Conservation (phyloP, 495 filamentous ascomycete genomes). For the Tricharina praecox region DNA sequence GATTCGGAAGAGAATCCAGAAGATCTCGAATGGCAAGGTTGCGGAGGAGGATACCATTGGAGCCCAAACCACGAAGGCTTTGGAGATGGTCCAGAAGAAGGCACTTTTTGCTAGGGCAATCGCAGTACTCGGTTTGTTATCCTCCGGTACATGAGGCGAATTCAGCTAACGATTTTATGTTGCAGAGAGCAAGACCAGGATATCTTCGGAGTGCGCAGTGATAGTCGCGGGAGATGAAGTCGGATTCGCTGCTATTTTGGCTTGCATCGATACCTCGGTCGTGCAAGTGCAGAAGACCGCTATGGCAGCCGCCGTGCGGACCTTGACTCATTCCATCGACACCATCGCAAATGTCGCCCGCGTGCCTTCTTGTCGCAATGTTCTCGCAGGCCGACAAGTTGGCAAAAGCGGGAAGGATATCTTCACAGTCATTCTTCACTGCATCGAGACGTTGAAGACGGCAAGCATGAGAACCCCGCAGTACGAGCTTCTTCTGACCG, state of each 20-base stretch:
- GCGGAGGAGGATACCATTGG: constrained; percentile 13
- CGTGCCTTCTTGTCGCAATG: constrained; percentile 5
- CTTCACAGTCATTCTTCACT: constrained; percentile 12
- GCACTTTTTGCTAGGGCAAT: constrained; percentile 19
- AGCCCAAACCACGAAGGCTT: constrained; percentile 10
- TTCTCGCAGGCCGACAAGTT: constrained; percentile 5
- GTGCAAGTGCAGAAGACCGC: constrained; percentile 14
- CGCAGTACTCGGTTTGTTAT: constrained; percentile 18
- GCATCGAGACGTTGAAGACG: constrained; percentile 12
- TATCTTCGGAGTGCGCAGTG: constrained; percentile 11
- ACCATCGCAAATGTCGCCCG: constrained; percentile 15
- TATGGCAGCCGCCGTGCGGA: constrained; percentile 11
- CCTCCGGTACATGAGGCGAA: neutral
- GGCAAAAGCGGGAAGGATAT: constrained; percentile 11
- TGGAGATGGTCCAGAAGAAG: constrained; percentile 15
- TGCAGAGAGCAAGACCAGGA: neutral
- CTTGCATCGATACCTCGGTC: constrained; percentile 14
- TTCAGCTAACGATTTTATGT: too few relatives aligned
- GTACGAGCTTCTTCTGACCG: constrained; percentile 12
- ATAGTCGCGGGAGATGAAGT: constrained; percentile 15
- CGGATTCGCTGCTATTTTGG: constrained; percentile 12
- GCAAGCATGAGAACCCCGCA: constrained; percentile 13
- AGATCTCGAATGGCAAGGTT: constrained; percentile 4
- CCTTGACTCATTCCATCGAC: constrained; percentile 10
- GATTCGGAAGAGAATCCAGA: constrained; percentile 15